Evolutionary conservation across 441 rosid species (phyloP).

Genomic region (Pelargonium citronellum): DNA sequence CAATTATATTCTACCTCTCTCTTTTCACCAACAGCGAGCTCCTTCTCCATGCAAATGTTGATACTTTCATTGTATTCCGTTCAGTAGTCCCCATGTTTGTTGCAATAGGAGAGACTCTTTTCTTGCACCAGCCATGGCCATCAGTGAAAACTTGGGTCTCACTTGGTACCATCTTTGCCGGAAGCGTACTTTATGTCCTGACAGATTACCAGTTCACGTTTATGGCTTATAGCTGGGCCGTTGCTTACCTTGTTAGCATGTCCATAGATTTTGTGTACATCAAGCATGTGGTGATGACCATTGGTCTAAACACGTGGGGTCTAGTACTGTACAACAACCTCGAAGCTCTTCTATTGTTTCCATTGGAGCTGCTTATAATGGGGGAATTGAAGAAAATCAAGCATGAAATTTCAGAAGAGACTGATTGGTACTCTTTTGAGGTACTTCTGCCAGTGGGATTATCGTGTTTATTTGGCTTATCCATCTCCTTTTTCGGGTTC

Average conservation of each 20-base stretch:
- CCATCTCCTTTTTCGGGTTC: slow-evolving; percentile 92
- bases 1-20: slow-evolving; percentile 80
- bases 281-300: slow-evolving; percentile 95
- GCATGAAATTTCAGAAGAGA: slow-evolving; percentile 60
- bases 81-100: slow-evolving; percentile 87
- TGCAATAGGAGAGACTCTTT: slow-evolving; percentile 81
- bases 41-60: slow-evolving; percentile 93
- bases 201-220: slow-evolving; percentile 85
- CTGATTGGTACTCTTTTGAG: slow-evolving; percentile 62
- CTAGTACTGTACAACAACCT: slow-evolving; percentile 92
- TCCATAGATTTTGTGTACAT: slow-evolving; percentile 89
- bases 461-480: slow-evolving; percentile 73
- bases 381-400: slow-evolving; percentile 85
- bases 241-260: slow-evolving; percentile 84
- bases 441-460: slow-evolving; percentile 71
- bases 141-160: slow-evolving; percentile 68
- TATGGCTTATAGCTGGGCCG: slow-evolving; percentile 86
- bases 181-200: slow-evolving; percentile 72
- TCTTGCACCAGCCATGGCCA: slow-evolving; percentile 86
- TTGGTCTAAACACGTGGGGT: slow-evolving; percentile 86
- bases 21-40: slow-evolving; percentile 96
- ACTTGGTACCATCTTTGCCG: slow-evolving; percentile 68
- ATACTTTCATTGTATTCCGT: slow-evolving; percentile 89
- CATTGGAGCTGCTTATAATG: slow-evolving; percentile 84
- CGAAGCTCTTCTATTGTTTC: slow-evolving; percentile 83